These are phyloP conservation scores for Penicillium sp. DNA, from an alignment of 2,329 filamentous ascomycete species.

Conservation along the genomic window DNA sequence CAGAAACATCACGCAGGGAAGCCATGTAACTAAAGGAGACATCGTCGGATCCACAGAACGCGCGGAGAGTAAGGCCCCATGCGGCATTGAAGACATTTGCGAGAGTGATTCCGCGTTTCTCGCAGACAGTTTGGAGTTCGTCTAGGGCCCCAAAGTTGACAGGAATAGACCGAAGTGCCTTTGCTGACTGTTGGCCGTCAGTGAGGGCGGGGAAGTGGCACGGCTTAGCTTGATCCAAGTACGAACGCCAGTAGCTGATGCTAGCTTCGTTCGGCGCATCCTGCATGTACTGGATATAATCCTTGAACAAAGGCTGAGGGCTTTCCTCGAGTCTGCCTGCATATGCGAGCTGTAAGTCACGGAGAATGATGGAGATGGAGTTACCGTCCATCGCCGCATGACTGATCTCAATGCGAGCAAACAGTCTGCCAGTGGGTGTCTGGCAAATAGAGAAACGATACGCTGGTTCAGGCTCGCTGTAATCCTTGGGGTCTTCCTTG, in stretches of 20 bases:
- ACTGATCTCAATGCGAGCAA: slow-evolving; percentile 44
- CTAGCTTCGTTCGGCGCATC: slow-evolving; percentile 21
- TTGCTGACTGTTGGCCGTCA: slow-evolving; percentile 20
- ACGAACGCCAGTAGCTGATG: slow-evolving; percentile 33
- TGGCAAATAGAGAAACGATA: slow-evolving; percentile 42
- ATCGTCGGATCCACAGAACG: slow-evolving; percentile 60
- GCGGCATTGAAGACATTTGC: slow-evolving; percentile 57
- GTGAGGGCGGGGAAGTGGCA: slow-evolving; percentile 32
- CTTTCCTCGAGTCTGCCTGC: slow-evolving; percentile 33
- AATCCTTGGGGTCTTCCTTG: slow-evolving; percentile 21
- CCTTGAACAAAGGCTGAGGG: slow-evolving; percentile 30
- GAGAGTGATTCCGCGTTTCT: slow-evolving; percentile 39
- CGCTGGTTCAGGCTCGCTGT: slow-evolving; percentile 29
- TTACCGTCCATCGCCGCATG: slow-evolving; percentile 47
- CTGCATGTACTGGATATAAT: slow-evolving; percentile 28
- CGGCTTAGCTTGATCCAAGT: slow-evolving; percentile 28
- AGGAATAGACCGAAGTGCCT: slow-evolving; percentile 25
- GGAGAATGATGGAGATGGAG: slow-evolving; percentile 43
- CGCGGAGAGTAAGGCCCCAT: slow-evolving; percentile 59
- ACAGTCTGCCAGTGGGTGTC: slow-evolving; percentile 31
- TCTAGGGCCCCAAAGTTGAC: slow-evolving; percentile 25
- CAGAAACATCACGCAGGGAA: slow-evolving; percentile 35
- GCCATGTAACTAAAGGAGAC: slow-evolving; percentile 46
- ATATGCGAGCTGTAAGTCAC: slow-evolving; percentile 42
- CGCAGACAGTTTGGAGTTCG: slow-evolving; percentile 34